These are phyloP conservation scores for Phytophthora litchii DNA, from an alignment of 352 stramenopile genomes.

Conservation along the genomic window DNA sequence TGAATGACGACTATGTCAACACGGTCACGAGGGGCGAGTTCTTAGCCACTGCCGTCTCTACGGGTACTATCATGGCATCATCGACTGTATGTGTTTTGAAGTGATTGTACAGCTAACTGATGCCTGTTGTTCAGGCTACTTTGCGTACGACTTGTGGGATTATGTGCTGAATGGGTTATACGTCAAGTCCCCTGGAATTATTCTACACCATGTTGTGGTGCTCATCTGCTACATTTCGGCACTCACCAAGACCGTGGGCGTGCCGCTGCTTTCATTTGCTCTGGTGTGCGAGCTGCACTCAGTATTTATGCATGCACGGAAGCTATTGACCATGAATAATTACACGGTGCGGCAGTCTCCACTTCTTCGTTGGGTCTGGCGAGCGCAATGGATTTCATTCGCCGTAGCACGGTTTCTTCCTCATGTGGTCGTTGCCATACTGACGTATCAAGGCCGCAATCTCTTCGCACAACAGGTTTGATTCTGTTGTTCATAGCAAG, in stretches of 20 bases:
- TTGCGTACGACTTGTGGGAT: conserved; percentile 85
- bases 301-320: conserved; percentile 76
- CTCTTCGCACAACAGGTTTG: conserved; percentile 57
- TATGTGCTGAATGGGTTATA: conserved; percentile 77
- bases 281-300: conserved; percentile 83
- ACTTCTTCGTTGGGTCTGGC: conserved; percentile 53
- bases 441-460: conserved; percentile 49
- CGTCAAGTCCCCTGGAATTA: conserved; percentile 70
- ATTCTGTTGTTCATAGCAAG: not conserved
- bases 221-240: conserved; percentile 84
- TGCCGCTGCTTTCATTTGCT: conserved; percentile 74
- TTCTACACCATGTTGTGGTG: conserved; percentile 79
- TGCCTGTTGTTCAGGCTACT: conserved; percentile 55
- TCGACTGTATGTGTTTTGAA: no score
- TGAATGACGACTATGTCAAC: conserved; percentile 52
- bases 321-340: conserved; percentile 74
- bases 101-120: not conserved
- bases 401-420: conserved; percentile 45
- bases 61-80: conserved; percentile 32
- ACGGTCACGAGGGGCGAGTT: conserved; percentile 40
- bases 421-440: conserved; percentile 45
- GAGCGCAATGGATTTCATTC: conserved; percentile 65
- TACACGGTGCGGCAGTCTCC: conserved; percentile 40
- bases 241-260: conserved; percentile 71
- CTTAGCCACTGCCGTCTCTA: conserved; percentile 70